phyloP scores from a whole-genome alignment of 768 basidiomycete genomes.

The Boletus rubropictus region DNA sequence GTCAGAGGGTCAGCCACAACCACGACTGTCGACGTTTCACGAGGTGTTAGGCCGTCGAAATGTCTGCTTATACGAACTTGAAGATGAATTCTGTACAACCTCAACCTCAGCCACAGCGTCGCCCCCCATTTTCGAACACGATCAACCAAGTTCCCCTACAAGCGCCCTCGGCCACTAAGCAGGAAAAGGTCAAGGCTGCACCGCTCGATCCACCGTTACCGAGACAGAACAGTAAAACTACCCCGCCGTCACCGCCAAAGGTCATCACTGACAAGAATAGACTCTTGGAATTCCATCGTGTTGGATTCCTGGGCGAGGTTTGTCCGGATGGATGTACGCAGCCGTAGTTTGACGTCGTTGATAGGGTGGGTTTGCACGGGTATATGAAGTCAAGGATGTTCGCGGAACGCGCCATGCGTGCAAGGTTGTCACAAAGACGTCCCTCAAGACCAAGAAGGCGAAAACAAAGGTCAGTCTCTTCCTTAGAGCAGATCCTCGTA shows the following conservation, averaged over 20 bases:
- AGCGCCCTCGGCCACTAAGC: conserved; percentile 32
- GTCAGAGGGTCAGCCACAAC: conserved; percentile 12
- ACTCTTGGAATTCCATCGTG: conserved; percentile 54
- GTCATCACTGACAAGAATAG: conserved; percentile 63
- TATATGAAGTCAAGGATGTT: conserved; percentile 86
- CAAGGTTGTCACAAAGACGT: conserved; percentile 91
- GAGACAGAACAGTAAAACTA: conserved; percentile 76
- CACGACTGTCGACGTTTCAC: conserved; percentile 21
- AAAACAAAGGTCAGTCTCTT: conserved; percentile 76
- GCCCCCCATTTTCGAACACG: conserved; percentile 41
- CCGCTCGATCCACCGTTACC: conserved; percentile 63
- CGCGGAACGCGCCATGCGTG: conserved; percentile 67
- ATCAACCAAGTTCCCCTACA: conserved; percentile 31
- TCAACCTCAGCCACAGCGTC: conserved; percentile 26
- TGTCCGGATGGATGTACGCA: background rate
- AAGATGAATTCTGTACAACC: conserved; percentile 20
- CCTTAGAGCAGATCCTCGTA: background rate
- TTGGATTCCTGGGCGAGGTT: conserved; percentile 89
- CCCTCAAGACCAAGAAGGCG: conserved; percentile 91
- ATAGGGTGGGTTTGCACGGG: conserved; percentile 90
- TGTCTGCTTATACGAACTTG: conserved; percentile 35
- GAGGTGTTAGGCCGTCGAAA: conserved; percentile 47
- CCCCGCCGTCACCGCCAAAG: conserved; percentile 75
- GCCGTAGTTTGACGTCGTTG: background rate
- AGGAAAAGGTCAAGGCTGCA: conserved; percentile 34